Conservation (phyloP, 2,329 filamentous ascomycete species). For the Cladosporium oxysporum region DNA sequence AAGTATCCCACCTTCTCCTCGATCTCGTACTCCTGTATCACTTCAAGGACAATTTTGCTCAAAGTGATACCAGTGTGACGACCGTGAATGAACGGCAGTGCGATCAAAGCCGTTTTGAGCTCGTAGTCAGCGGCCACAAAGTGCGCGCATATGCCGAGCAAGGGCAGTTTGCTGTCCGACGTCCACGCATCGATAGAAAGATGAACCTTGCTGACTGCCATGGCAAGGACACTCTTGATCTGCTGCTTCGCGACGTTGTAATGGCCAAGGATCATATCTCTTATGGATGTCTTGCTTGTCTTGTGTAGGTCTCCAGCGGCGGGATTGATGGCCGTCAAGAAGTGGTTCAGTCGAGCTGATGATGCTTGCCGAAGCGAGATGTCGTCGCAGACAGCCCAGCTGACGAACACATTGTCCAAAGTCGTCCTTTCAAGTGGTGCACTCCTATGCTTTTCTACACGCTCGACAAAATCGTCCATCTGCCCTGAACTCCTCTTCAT, state of each 20-base stretch:
- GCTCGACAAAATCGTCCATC: background rate
- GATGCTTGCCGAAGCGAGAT: background rate
- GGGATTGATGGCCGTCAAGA: background rate
- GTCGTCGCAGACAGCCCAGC: background rate
- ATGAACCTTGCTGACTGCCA: conserved; percentile 2
- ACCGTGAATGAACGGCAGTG: conserved; percentile 6
- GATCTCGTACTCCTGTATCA: conserved; percentile 2
- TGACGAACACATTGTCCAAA: background rate
- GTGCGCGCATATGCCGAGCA: conserved; percentile 10
- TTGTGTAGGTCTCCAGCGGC: conserved; percentile 1
- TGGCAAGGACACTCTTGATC: background rate
- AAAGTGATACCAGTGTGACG: background rate
- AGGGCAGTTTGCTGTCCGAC: conserved; percentile 4
- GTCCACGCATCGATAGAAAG: conserved; percentile 6
- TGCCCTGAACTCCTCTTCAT: background rate
- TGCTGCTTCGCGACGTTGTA: background rate
- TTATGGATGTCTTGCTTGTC: conserved; percentile 1
- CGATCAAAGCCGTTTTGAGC: conserved; percentile 1
- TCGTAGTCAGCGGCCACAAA: conserved; percentile 3
- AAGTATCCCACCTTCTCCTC: conserved; percentile 24
- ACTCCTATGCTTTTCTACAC: background rate
- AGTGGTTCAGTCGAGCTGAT: background rate
- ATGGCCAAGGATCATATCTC: background rate
- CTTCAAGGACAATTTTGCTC: background rate
- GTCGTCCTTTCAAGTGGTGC: background rate